Conservation (phyloP, 495 filamentous ascomycete genomes). For the Penicillium coprophilum region DNA sequence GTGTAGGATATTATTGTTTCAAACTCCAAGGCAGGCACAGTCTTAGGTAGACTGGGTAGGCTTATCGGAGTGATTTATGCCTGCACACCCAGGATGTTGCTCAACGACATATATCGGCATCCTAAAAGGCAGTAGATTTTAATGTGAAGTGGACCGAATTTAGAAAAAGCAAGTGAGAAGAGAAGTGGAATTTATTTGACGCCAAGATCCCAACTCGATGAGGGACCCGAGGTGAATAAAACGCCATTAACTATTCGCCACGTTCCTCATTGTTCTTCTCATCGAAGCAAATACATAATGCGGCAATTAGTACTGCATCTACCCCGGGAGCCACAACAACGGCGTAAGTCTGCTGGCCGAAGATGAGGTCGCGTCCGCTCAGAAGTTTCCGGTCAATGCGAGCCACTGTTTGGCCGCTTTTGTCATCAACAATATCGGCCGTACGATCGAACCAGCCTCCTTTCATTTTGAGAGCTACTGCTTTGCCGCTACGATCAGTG, state of each 20-base stretch:
- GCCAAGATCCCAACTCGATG: too few relatives aligned
- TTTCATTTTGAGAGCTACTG: constrained; percentile 24
- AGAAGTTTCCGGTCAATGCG: constrained; percentile 55
- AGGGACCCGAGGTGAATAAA: too few relatives aligned
- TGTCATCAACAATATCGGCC: constrained; percentile 38
- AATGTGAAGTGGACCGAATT: too few relatives aligned
- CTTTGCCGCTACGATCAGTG: constrained; percentile 20
- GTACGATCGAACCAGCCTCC: constrained; percentile 30
- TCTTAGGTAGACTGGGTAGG: too few relatives aligned
- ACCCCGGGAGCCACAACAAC: constrained; percentile 59
- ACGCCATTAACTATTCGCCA: background rate
- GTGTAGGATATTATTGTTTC: too few relatives aligned
- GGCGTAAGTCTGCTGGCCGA: constrained; percentile 60
- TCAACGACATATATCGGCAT: too few relatives aligned
- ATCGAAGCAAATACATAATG: constrained; percentile 61
- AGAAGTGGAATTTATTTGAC: too few relatives aligned
- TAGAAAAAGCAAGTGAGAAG: too few relatives aligned
- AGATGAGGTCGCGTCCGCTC: constrained; percentile 52
- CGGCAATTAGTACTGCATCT: constrained; percentile 58
- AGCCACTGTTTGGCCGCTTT: constrained; percentile 46
- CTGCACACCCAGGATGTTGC: too few relatives aligned
- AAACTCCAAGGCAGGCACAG: too few relatives aligned
- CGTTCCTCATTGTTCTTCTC: constrained; percentile 55
- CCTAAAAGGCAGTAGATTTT: too few relatives aligned
- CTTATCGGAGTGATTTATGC: too few relatives aligned